A percentile compares a stretch with the other conserved stretches of the same genome.
Conservation (phyloP, 768 basidiomycete species). For the Rhodosporidiobolus odoratus region DNA sequence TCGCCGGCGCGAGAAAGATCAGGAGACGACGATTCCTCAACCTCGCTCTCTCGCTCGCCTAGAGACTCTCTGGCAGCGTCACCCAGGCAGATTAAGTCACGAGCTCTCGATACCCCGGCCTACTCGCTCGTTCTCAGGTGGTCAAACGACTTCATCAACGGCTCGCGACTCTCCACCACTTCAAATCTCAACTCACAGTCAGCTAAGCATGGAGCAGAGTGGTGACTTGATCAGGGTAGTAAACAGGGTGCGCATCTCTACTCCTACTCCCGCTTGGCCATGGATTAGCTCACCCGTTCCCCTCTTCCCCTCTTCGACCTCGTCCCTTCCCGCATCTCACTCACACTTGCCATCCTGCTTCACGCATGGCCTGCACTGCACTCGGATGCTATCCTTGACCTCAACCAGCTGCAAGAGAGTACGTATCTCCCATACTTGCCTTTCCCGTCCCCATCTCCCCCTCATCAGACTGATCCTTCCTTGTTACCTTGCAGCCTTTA, state of each 20-base stretch:
- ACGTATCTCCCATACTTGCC: not conserved
- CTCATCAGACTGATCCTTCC: not conserved
- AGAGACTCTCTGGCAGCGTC: too few relatives aligned
- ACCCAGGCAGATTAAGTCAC: too few relatives aligned
- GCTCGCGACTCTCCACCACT: too few relatives aligned
- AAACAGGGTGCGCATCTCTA: not conserved
- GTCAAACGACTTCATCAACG: too few relatives aligned
- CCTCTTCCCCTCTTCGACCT: not conserved
- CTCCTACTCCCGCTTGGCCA: not conserved
- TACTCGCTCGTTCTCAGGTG: too few relatives aligned
- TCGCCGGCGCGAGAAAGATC: too few relatives aligned
- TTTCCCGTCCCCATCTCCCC: too few relatives aligned
- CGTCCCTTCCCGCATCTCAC: not conserved
- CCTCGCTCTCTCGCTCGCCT: too few relatives aligned
- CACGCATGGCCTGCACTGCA: too few relatives aligned
- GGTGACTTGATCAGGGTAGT: conserved; percentile 29
- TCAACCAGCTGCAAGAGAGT: conserved; percentile 20
- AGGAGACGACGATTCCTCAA: too few relatives aligned
- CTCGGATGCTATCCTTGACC: not conserved
- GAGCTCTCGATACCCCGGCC: too few relatives aligned
- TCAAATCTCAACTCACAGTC: not conserved
- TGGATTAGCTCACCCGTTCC: not conserved
- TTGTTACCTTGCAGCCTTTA: conserved; percentile 22
- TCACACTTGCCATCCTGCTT: too few relatives aligned
- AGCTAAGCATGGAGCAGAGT: not conserved